A percentile compares a stretch with the other conserved stretches of the same genome.
Conservation (phyloP, 768 basidiomycete species). For the Mycena kentingensis region DNA sequence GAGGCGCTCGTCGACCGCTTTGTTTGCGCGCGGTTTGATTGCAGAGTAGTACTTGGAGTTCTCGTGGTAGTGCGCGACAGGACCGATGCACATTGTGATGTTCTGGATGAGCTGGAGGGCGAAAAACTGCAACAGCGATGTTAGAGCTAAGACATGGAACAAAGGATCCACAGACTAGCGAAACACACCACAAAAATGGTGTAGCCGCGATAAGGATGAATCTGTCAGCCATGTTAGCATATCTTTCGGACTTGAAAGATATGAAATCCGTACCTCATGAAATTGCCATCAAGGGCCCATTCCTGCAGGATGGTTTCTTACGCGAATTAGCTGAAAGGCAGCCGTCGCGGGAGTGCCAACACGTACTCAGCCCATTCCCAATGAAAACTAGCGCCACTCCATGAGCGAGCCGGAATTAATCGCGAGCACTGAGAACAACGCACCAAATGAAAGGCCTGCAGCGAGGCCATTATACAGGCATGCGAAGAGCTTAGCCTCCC, state of each 20-base stretch:
- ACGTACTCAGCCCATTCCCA: constrained; percentile 59
- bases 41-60: constrained; percentile 85
- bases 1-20: constrained; percentile 52
- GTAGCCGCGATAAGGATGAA: constrained; percentile 63
- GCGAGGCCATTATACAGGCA: constrained; percentile 67
- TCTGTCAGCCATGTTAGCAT: too few relatives aligned
- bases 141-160: constrained; percentile 20
- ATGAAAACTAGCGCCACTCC: constrained; percentile 58
- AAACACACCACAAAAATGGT: constrained; percentile 76
- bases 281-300: constrained; percentile 60
- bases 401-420: constrained; percentile 34
- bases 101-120: constrained; percentile 71
- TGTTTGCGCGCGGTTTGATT: constrained; percentile 52
- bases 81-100: constrained; percentile 71
- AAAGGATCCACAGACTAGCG: constrained; percentile 47
- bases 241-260: too few relatives aligned
- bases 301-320: constrained; percentile 60
- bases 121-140: constrained; percentile 58
- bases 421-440: constrained; percentile 40
- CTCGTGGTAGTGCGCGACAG: constrained; percentile 74
- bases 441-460: constrained; percentile 57
- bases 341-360: neutral
- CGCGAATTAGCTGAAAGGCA: neutral
- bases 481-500: constrained; percentile 49
- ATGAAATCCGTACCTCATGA: too few relatives aligned